phyloP scores from a whole-genome alignment of 257 asterid species.

The Solanum okadae region DNA sequence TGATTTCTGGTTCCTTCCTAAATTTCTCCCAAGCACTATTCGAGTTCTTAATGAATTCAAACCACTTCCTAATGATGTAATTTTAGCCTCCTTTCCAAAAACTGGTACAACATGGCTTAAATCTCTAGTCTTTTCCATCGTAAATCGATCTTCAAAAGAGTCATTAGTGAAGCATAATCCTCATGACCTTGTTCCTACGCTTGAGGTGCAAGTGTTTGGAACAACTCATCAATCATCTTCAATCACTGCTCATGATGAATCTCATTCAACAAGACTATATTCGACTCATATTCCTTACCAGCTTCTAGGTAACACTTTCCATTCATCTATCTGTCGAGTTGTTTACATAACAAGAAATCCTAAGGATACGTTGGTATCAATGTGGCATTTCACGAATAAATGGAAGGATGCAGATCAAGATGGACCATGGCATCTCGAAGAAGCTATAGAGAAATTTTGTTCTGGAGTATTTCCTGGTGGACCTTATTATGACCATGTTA shows the following conservation, averaged over 20 bases:
- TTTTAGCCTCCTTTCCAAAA: background rate
- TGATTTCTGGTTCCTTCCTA: background rate
- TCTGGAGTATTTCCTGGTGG: background rate
- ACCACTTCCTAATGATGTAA: background rate
- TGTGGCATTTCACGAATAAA: background rate
- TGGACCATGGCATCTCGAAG: background rate
- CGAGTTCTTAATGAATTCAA: background rate
- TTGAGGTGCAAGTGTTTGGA: background rate
- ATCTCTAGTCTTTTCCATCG: background rate
- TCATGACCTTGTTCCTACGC: background rate
- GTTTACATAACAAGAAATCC: background rate
- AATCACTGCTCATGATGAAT: background rate
- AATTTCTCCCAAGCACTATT: background rate
- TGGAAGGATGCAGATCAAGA: background rate
- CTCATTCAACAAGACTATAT: background rate
- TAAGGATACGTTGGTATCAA: background rate
- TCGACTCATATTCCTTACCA: background rate
- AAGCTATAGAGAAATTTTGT: background rate
- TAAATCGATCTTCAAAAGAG: background rate
- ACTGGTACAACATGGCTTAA: slow-evolving; percentile 10
- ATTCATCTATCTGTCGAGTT: background rate
- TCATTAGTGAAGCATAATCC: background rate
- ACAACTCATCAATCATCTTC: background rate
- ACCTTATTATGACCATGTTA: slow-evolving; percentile 5
- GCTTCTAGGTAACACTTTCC: background rate